Conservation (phyloP, 805 yeast genomes). For the Myxozyma neglecta region DNA sequence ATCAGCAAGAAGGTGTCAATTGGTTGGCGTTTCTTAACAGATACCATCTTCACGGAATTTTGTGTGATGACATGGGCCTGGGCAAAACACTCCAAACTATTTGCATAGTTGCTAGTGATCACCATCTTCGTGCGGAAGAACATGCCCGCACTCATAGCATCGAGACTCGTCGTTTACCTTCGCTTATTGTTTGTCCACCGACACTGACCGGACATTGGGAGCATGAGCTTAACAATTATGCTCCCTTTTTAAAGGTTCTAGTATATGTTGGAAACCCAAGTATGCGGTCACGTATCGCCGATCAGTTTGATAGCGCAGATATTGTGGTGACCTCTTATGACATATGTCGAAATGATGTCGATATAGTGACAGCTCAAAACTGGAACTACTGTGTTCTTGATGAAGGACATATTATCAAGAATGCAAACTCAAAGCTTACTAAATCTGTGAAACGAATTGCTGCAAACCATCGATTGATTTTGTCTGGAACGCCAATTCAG, state of each 20-base stretch:
- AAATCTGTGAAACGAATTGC: constrained; percentile 78
- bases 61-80: constrained; percentile 99
- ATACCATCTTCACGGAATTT: constrained; percentile 92
- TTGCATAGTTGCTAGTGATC: constrained; percentile 96
- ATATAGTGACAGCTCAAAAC: constrained; percentile 56
- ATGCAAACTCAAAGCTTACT: constrained; percentile 82
- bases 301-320: constrained; percentile 60
- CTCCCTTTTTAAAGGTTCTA: constrained; percentile 78
- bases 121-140: constrained; percentile 75
- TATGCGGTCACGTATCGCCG: constrained; percentile 57
- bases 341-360: constrained; percentile 89
- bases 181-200: constrained; percentile 92
- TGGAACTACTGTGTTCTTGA: constrained; percentile 94
- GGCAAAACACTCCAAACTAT: constrained; percentile 97
- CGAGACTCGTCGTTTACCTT: constrained; percentile 75
- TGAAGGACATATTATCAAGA: constrained; percentile 97
- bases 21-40: constrained; percentile 96
- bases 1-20: constrained; percentile 97
- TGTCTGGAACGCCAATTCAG: constrained; percentile 98
- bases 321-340: constrained; percentile 93
- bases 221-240: constrained; percentile 85
- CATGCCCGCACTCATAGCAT: constrained; percentile 57
- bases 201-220: constrained; percentile 99
- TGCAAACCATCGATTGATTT: constrained; percentile 85
- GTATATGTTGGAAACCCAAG: constrained; percentile 95